These are phyloP conservation scores for Fusarium abutilonis DNA, from an alignment of 2,329 filamentous ascomycete species.

Conservation along the genomic window DNA sequence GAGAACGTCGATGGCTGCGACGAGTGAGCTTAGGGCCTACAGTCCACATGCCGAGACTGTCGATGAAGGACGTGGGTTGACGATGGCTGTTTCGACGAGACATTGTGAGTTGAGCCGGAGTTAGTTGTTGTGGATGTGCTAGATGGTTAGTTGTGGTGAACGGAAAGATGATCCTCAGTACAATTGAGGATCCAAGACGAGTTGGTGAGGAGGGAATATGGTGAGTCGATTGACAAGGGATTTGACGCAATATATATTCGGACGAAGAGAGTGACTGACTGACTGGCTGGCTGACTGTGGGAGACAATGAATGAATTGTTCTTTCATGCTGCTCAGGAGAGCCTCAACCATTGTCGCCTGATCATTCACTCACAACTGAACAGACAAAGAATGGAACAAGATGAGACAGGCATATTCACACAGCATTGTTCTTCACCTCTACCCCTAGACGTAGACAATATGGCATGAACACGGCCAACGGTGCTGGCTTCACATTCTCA, in stretches of 20 bases:
- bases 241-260: neutral
- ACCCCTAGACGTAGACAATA: neutral
- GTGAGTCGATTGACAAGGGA: neutral
- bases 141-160: neutral
- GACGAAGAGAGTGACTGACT: no score
- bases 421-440: neutral
- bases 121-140: neutral
- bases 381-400: constrained; percentile 12
- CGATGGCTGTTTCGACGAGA: neutral
- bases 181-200: neutral
- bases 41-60: constrained; percentile 19
- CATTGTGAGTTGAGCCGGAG: constrained; percentile 6
- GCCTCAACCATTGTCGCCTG: neutral
- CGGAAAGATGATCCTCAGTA: neutral
- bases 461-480: no score
- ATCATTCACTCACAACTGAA: neutral
- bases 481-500: no score
- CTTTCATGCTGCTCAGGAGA: neutral
- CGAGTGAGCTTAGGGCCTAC: neutral
- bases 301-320: neutral
- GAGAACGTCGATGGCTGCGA: neutral
- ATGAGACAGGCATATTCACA: no score
- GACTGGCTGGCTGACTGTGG: no score
- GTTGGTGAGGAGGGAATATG: neutral
- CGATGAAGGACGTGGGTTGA: constrained; percentile 11